Base-by-base conservation (phyloP, 768 basidiomycete species). In the Mycena sanguinolenta region DNA sequence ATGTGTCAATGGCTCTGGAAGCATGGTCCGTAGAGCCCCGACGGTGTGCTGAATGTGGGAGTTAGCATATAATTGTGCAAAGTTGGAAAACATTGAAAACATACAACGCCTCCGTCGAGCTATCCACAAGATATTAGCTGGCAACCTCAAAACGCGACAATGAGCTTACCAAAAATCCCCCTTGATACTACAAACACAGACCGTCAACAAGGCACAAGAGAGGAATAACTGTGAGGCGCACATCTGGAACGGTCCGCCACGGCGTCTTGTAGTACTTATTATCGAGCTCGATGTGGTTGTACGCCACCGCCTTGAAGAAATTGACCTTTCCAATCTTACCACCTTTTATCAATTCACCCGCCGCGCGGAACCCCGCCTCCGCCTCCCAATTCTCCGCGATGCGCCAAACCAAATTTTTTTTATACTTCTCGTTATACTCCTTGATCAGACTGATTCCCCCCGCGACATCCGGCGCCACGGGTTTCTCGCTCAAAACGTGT, bases 401-500 rank as follows among this genome's bases (percentile, higher is more conserved):
- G 60, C 92, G 86, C 94, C 94, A 95, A 54, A 94, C 81, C 50
- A 95, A 76, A 75, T 90, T 90, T 13, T 85, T 83, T 78, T 89
- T 89, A 82, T 89, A 95, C 58, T 84, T 81, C 62, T 79, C 78
- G 73, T 93, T 87, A 79, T 94, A 96, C 44, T 82, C 84, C 39
- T 86, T 82, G 77, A 96, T 91, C 58, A 96, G 84, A 69, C 83
- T 82, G 54, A 89, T 79, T 0, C 92, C 95, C 3, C 82, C 81
- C 32, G 85, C 84, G 53, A 95, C 89, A 74, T 92, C 91, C 49
- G 90, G 84, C 4, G 90, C 94, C 17, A 96, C 86, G 8, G 96
- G 96, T 77, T 97, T 97, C 84, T 97, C 95, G 79, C 91, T 92
- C 69, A 96, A 77, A 58, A 97, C 94, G 77, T 96, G 93, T 81